Evolutionary conservation across 176 grass and related monocot species (phyloP).

Genomic region (Musa beccarii): DNA sequence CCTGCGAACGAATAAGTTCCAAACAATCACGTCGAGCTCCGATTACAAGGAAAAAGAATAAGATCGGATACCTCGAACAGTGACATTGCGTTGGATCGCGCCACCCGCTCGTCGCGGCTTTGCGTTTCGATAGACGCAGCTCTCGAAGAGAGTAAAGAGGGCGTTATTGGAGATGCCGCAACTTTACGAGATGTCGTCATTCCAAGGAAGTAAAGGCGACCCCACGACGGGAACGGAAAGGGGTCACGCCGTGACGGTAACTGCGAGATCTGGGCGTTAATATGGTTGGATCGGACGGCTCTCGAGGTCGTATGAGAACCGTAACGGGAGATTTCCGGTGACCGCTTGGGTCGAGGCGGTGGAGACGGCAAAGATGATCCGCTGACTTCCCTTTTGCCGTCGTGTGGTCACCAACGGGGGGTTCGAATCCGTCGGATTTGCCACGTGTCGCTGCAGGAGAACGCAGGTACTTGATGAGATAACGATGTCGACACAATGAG

Average conservation of each 20-base stretch:
- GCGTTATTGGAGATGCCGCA: not conserved
- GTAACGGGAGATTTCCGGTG: not conserved
- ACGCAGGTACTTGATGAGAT: not conserved
- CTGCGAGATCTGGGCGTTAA: not conserved
- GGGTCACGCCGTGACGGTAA: not conserved
- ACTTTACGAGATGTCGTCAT: constrained; percentile 2
- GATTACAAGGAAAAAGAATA: not conserved
- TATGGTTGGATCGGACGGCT: not conserved
- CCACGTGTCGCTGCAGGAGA: not conserved
- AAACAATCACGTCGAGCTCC: not conserved
- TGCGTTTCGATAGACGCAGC: not conserved
- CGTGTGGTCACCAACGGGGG: not conserved
- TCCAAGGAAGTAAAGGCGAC: not conserved
- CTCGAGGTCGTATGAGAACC: too few species aligned
- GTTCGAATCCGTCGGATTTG: not conserved
- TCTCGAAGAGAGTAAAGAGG: not conserved
- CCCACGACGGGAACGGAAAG: not conserved
- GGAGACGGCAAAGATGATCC: not conserved
- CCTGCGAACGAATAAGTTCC: not conserved
- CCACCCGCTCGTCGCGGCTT: not conserved
- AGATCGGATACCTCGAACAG: not conserved
- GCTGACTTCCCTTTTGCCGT: not conserved
- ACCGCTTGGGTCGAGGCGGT: not conserved
- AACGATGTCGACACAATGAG: not conserved
- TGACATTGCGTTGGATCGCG: not conserved